A percentile compares a stretch with the other conserved stretches of the same genome.
Evolutionary conservation across 495 filamentous ascomycete species (phyloP).

Genomic region (Xylaria scruposa): DNA sequence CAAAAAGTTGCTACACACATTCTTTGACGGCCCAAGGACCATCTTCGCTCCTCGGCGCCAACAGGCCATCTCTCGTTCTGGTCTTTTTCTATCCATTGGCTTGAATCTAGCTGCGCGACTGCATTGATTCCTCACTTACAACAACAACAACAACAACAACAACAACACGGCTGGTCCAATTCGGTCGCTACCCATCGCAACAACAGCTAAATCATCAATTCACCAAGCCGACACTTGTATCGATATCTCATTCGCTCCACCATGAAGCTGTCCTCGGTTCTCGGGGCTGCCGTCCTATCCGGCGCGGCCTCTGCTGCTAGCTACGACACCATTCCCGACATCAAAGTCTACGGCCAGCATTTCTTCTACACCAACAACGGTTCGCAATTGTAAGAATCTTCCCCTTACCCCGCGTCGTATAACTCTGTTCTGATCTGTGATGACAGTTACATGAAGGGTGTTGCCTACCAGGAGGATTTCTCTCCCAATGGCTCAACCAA

Average conservation of each 20-base stretch:
- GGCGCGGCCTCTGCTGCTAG: conserved; percentile 34
- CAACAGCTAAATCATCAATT: background rate
- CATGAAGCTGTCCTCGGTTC: conserved; percentile 38
- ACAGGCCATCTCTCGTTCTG: conserved; percentile 28
- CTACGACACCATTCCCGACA: conserved; percentile 37
- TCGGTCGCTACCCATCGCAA: conserved; percentile 7
- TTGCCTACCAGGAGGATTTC: conserved; percentile 81
- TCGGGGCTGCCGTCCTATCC: conserved; percentile 38
- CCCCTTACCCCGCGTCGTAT: background rate
- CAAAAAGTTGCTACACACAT: background rate
- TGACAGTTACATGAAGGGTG: conserved; percentile 70
- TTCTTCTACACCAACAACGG: conserved; percentile 45
- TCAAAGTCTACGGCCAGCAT: conserved; percentile 40
- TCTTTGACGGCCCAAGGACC: conserved; percentile 10
- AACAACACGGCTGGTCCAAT: conserved; percentile 12
- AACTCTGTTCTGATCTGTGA: background rate
- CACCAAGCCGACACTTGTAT: background rate
- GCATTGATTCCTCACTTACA: conserved; percentile 2
- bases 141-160: background rate
- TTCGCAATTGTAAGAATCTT: conserved; percentile 39
- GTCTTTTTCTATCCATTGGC: background rate
- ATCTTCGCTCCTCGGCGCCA: background rate
- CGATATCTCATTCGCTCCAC: conserved; percentile 10
- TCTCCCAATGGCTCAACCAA: conserved; percentile 47
- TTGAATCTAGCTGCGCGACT: background rate